These are phyloP conservation scores for Artemisia tridentata DNA, from an alignment of 129 eudicot species.

Conservation along the genomic window DNA sequence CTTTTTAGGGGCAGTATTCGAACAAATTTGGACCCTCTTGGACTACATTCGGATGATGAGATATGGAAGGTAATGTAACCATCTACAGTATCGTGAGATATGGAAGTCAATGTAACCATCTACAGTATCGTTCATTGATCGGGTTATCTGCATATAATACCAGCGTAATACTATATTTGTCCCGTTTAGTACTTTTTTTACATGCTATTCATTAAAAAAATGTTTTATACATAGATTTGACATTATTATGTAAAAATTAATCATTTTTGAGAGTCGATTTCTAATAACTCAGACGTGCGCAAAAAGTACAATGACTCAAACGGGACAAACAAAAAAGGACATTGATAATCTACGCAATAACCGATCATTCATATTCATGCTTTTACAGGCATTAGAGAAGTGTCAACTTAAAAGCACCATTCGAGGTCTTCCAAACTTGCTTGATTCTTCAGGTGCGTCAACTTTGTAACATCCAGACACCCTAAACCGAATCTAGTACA, in stretches of 20 bases:
- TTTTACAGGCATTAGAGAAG: constrained; percentile 57
- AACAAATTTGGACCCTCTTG: constrained; percentile 74
- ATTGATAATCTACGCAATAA: background rate
- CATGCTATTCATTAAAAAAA: too few species aligned
- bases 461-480: background rate
- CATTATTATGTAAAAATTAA: too few species aligned
- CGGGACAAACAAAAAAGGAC: too few species aligned
- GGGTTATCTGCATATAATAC: too few species aligned
- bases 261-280: too few species aligned
- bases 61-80: constrained; percentile 63
- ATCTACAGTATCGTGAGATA: too few species aligned
- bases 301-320: too few species aligned
- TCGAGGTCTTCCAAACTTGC: constrained; percentile 50
- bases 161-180: too few species aligned
- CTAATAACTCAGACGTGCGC: too few species aligned
- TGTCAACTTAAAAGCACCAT: constrained; percentile 70
- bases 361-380: background rate
- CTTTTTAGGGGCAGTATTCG: constrained; percentile 75
- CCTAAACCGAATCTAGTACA: background rate
- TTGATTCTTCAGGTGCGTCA: constrained; percentile 63
- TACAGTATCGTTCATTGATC: background rate
- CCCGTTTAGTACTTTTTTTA: too few species aligned
- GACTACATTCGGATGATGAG: constrained; percentile 66
- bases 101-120: too few species aligned
- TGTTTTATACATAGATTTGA: too few species aligned